phyloP scores from a whole-genome alignment of 1,139 yeast genomes.

The Kazachstania sp. region DNA sequence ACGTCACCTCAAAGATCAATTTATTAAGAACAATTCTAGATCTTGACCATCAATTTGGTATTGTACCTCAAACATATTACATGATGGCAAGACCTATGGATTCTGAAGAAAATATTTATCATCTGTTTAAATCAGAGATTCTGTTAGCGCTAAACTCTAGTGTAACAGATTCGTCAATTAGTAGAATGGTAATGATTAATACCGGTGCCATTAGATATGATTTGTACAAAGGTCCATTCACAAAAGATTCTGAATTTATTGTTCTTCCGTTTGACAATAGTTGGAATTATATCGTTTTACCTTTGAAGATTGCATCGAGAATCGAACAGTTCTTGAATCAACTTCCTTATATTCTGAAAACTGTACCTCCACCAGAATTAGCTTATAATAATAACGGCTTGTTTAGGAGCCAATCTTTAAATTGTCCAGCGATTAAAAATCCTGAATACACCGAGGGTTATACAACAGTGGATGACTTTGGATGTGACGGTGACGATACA shows the following conservation, averaged over 20 bases:
- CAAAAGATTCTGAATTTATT: slow-evolving; percentile 69
- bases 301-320: slow-evolving; percentile 26
- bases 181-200: slow-evolving; percentile 63
- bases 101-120: slow-evolving; percentile 51
- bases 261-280: slow-evolving; percentile 79
- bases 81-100: slow-evolving; percentile 62
- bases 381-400: background rate
- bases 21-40: slow-evolving; percentile 42
- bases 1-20: slow-evolving; percentile 40
- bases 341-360: slow-evolving; percentile 14
- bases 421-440: slow-evolving; percentile 26
- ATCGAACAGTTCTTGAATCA: slow-evolving; percentile 28
- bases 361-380: slow-evolving; percentile 16
- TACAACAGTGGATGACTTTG: slow-evolving; percentile 75
- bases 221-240: slow-evolving; percentile 75
- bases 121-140: slow-evolving; percentile 50
- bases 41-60: slow-evolving; percentile 52
- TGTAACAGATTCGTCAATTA: slow-evolving; percentile 17
- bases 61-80: slow-evolving; percentile 56
- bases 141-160: slow-evolving; percentile 46
- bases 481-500: slow-evolving; percentile 84
- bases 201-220: slow-evolving; percentile 90
- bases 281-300: slow-evolving; percentile 44
- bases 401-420: background rate
- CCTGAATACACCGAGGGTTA: slow-evolving; percentile 44